Base-by-base conservation (phyloP, 495 filamentous ascomycete genomes). In the Aspergillus avenaceus region DNA sequence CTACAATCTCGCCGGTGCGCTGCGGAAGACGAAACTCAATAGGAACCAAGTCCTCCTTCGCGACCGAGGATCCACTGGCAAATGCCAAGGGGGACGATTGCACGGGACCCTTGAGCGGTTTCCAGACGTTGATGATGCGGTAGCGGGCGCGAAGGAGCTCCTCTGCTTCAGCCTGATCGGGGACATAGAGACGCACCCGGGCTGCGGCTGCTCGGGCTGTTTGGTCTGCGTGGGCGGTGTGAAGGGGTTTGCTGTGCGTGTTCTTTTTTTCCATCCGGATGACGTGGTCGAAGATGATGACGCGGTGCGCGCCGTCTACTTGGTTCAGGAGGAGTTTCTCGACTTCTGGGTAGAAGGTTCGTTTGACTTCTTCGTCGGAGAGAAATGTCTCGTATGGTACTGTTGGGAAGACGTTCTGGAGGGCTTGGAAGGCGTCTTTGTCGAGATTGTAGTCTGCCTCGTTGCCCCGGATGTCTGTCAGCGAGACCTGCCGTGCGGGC, bases 241-340 rank as follows among this genome's bases (percentile, higher is more conserved):
- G 74, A 0, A 95, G 88, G 6, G 90, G 88, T 14, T 65, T 66
- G 21, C 88, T 76, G 1, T 56, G 49, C 0, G 85, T 77, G 38
- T 64, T 53, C 0, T 80, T 58, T 7, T 80, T 66, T 21, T 84
- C 43, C 43, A 45, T 81, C 11, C 90, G 85, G 72, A 95, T 81
- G n/a, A 88, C 93, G 72, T 96, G 88, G 79, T 96, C 90, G 76
- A 96, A 96, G 59, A 96, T 70, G 47, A 86, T 63, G 38, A 95
- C 75, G 2, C 77, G 67, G 36, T 79, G 74, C 16, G 77, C 76
- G 37, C 84, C 87, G 1, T 82, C 79, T 29, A 91, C 73, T 44
- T 80, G 62, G 28, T 77, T 59, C 1, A 85, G 72, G 0, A 96
- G 66, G 36, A 95, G 70, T 6, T 70, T 51, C 65, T 87, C 82